Base-by-base conservation (phyloP, 805 yeast species). In the Wickerhamiella nectarea region DNA sequence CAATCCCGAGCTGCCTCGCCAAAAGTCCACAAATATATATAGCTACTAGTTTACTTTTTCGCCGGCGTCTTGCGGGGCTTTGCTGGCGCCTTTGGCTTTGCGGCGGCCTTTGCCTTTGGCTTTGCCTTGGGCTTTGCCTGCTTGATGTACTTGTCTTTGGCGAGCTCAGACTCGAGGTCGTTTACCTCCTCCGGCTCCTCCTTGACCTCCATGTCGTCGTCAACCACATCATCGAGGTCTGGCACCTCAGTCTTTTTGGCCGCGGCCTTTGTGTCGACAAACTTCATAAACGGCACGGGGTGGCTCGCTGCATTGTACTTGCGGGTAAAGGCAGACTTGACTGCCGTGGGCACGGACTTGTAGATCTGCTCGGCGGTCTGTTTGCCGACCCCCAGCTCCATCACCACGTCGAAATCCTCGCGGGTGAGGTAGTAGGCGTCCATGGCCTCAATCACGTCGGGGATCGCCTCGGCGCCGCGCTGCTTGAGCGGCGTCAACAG, bases 361-460 rank as follows among this genome's bases (percentile, higher is more conserved):
- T 74, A 68, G 28, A 60, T 55, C 12, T 60, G 69, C 11, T 68
- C 70, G 25, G 67, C 65, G 22, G 53, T 56, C 25, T 59, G 59
- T 6, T 60, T 56, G 0, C 94, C 94, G 10, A 86, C 78, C 14
- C 84, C 80, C 48, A 87, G 74, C 49, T 87, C 96, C 72, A 85
- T 69, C 9, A 91, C 65, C 18, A 71, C 71, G 56, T 89, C 97
- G 87, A 94, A 89, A 60, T 91, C 97, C 46, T 87, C 94, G 54
- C 76, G 80, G 6, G 94, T 81, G 31, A 91, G 60, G 55, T 76
- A 91, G 60, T 91, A 91, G 28, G 75, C 68, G 61, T 91, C 99
- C 81, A 91, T 71, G 1, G 74, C 54, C n/a, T 68, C 66, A 39
- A 91, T 76, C 2, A 81, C 79, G 2, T 70, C 72, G 0, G 66